phyloP scores from a whole-genome alignment of 2,329 filamentous ascomycete genomes.

The Mollisia scopiformis region DNA sequence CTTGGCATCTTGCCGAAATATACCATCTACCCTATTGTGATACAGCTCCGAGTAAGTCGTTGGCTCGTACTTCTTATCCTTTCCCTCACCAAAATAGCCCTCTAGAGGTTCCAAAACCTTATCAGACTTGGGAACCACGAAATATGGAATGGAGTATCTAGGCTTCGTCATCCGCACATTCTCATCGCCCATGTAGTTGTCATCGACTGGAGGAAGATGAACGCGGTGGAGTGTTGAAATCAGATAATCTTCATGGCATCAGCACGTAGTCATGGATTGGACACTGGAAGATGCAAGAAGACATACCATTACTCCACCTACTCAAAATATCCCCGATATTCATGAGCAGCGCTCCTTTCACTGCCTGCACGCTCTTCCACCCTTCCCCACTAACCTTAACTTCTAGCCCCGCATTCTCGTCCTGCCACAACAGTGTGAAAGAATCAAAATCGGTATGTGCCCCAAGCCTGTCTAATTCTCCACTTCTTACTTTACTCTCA shows the following conservation, averaged over 20 bases:
- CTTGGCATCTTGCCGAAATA: no score
- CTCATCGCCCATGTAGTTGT: slow-evolving; percentile 1
- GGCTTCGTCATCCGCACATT: slow-evolving; percentile 7
- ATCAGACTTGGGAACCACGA: slow-evolving; percentile 13
- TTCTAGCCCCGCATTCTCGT: slow-evolving; percentile 48
- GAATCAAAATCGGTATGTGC: slow-evolving; percentile 48
- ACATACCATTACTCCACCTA: slow-evolving; percentile 19
- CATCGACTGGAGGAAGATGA: slow-evolving; percentile 7
- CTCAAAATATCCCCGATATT: slow-evolving; percentile 47
- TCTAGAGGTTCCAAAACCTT: slow-evolving; percentile 6
- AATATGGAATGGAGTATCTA: slow-evolving; percentile 22
- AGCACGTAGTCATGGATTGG: slow-evolving; percentile 11
- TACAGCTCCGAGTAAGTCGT: no score
- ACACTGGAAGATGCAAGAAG: not conserved
- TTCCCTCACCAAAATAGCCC: not conserved
- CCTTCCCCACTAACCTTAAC: slow-evolving; percentile 35
- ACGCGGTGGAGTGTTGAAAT: slow-evolving; percentile 21
- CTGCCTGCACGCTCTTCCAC: slow-evolving; percentile 38
- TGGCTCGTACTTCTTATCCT: not conserved
- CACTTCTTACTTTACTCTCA: slow-evolving; percentile 5
- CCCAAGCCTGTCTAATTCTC: slow-evolving; percentile 21
- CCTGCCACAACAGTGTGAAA: slow-evolving; percentile 50
- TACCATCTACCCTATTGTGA: no score
- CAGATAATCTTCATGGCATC: slow-evolving; percentile 36
- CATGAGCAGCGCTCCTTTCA: slow-evolving; percentile 45